A percentile compares a stretch with the other conserved stretches of the same genome.
phyloP scores from a whole-genome alignment of 2,329 filamentous ascomycete species.

The Sclerotinia glacialis region DNA sequence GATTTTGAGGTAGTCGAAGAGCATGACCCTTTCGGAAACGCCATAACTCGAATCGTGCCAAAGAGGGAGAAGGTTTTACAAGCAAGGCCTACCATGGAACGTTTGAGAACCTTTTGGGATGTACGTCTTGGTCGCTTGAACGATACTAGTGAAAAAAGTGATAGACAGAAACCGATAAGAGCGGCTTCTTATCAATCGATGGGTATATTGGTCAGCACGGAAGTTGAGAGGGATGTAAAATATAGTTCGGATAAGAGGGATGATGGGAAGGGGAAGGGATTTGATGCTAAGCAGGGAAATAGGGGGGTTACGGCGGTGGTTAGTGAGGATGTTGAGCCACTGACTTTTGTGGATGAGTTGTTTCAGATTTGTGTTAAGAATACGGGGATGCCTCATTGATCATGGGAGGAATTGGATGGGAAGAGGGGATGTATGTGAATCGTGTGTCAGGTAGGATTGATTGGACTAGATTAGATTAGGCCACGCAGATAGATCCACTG shows the following conservation, averaged over 20 bases:
- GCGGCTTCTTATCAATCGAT: conserved; percentile 12
- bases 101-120: conserved; percentile 16
- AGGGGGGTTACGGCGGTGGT: conserved; percentile 11
- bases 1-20: conserved; percentile 15
- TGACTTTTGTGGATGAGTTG: conserved; percentile 22
- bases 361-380: conserved; percentile 22
- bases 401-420: rapidly evolving
- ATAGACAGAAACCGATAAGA: conserved; percentile 1
- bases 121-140: neutral
- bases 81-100: conserved; percentile 1
- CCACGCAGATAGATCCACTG: too few species aligned
- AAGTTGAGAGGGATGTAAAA: conserved; percentile 17
- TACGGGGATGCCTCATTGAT: conserved; percentile 14
- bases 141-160: neutral
- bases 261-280: neutral
- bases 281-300: neutral
- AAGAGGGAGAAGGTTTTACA: neutral
- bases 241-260: conserved; percentile 2
- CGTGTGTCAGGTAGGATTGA: neutral
- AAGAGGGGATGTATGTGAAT: too few species aligned
- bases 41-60: conserved; percentile 5
- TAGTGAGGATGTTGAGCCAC: conserved; percentile 18
- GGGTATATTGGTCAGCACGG: conserved; percentile 19
- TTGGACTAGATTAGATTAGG: neutral
- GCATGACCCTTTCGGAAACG: conserved; percentile 17